Evolutionary conservation across 768 basidiomycete species (phyloP).

Genomic region (Sporobolomyces roseus): DNA sequence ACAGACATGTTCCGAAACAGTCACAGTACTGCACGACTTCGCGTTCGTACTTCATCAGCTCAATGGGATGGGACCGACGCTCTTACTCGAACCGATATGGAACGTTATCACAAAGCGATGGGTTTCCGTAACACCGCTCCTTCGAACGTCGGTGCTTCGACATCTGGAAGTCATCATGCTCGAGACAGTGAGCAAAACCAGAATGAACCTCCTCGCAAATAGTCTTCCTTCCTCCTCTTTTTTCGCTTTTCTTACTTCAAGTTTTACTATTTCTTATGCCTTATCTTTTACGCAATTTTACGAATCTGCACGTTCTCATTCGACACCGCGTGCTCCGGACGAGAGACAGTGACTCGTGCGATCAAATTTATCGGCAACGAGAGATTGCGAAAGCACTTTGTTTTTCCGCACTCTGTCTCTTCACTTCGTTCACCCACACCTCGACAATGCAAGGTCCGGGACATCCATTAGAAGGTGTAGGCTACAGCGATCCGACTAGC

Average conservation of each 20-base stretch:
- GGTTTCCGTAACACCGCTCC: constrained; percentile 54
- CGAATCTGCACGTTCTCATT: neutral
- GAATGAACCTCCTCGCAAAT: neutral
- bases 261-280: neutral
- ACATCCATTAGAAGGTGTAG: constrained; percentile 27
- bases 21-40: constrained; percentile 69
- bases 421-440: neutral
- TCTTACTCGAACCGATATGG: constrained; percentile 75
- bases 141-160: neutral
- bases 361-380: no score
- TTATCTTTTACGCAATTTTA: neutral
- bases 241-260: neutral
- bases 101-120: constrained; percentile 85
- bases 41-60: constrained; percentile 85
- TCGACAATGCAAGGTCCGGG: neutral
- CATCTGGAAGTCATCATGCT: neutral
- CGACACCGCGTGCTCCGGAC: neutral
- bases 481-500: neutral
- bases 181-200: neutral
- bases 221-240: no score
- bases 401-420: neutral
- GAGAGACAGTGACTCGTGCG: neutral
- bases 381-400: neutral
- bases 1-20: constrained; percentile 69
- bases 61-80: constrained; percentile 94